Base-by-base conservation (phyloP, 2,329 filamentous ascomycete genomes). In the Monilinia polystroma region DNA sequence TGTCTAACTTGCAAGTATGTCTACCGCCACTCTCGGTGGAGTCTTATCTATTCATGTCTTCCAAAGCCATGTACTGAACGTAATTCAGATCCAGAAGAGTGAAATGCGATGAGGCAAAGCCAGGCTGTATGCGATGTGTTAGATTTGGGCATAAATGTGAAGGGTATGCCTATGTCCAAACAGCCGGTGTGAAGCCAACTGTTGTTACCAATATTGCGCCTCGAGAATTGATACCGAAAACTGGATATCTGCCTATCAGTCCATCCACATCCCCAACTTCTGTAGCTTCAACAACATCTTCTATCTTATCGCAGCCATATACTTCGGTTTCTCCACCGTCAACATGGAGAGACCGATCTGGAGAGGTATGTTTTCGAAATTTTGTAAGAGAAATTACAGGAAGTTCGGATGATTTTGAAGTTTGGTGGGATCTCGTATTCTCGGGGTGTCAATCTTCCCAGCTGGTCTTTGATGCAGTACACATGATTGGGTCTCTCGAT, bases 1-100 rank as follows among this genome's bases (percentile, higher is more conserved):
- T 76, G 75, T 67, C 69, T 70, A 60, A 76, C 75, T 52, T 76
- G 75, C 73, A 76, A 75, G 74, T 76, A 68, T 57, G 74, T 73
- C 57, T 29, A 23, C 35, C 32, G 57, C 29, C 32, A 41, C 23
- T 53, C 43, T 47, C 29, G 14, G 14, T 49, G 20, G 47, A 38
- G 14, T 26, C 6, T 23, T 23, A 4, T 45, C 8, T 23, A 43
- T 57, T 20, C 23, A 20, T 26, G 45, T 18, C 38, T 47, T 58
- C 23, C 23, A 49, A 18, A 20, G 14, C 45, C 11, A 60, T 60
- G 35, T 60, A 26, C 58, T 60, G 58, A 60, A 32, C 29, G 14
- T 20, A 51, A 51, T 38, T 38, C 49, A 76, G 75, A 67, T 74
- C 75, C 23, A 67, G 75, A 52, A 69, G 73, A 64, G 74, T 77